Conservation (phyloP, 2,329 filamentous ascomycete genomes). For the Colletotrichum sp. region DNA sequence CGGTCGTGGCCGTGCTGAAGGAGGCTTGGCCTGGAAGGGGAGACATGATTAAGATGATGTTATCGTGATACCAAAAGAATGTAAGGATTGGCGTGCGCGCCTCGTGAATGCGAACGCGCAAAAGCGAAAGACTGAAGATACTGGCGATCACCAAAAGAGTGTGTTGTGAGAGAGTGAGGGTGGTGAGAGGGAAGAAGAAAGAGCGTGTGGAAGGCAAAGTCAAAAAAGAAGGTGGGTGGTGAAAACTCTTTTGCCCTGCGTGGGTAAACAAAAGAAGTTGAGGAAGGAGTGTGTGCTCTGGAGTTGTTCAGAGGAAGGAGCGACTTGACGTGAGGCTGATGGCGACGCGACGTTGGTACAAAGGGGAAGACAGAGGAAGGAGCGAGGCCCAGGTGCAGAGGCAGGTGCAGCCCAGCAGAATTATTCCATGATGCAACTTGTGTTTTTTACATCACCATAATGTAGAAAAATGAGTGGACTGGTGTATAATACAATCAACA, state of each 20-base stretch:
- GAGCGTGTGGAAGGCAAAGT: not conserved
- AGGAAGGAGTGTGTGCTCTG: not conserved
- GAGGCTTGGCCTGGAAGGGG: not conserved
- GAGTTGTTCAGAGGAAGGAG: not conserved
- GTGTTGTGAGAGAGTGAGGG: not conserved
- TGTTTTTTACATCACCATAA: not conserved
- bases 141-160: not conserved
- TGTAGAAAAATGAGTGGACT: not conserved
- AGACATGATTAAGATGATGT: not conserved
- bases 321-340: not conserved
- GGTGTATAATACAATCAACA: not conserved
- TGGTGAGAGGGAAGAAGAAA: not conserved
- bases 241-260: not conserved
- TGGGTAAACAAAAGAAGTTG: not conserved
- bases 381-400: not conserved
- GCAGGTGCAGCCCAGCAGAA: not conserved
- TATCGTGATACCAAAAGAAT: not conserved
- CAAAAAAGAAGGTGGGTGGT: not conserved
- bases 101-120: not conserved
- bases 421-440: not conserved
- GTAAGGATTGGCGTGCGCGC: not conserved
- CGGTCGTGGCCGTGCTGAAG: constrained; percentile 2
- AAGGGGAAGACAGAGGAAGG: not conserved
- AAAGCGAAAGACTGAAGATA: not conserved
- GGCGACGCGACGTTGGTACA: not conserved